Conservation (phyloP, 371 early-diverging fungal species). For the Mortierella sp. region DNA sequence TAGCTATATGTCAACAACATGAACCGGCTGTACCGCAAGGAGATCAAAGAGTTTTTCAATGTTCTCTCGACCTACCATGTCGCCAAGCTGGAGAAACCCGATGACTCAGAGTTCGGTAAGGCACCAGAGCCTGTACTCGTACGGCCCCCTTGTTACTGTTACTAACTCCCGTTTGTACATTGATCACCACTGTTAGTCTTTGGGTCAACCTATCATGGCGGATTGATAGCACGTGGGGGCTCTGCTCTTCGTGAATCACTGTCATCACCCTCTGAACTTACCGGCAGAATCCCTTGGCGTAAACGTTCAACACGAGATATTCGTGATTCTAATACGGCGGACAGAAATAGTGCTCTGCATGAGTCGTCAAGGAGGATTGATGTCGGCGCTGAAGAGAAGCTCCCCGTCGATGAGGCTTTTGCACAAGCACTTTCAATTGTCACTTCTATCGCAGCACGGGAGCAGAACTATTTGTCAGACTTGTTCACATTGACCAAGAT, state of each 20-base stretch:
- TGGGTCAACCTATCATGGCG: constrained; percentile 48
- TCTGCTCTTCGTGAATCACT: constrained; percentile 50
- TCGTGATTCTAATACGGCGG: neutral
- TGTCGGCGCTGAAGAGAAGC: constrained; percentile 58
- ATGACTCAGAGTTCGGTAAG: constrained; percentile 59
- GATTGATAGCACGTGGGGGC: constrained; percentile 48
- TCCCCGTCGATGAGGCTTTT: constrained; percentile 67
- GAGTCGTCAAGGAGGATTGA: constrained; percentile 55
- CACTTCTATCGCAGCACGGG: constrained; percentile 35
- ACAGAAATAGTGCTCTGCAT: constrained; percentile 20
- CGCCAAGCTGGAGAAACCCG: constrained; percentile 45
- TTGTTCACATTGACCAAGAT: constrained; percentile 56
- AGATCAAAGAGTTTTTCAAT: constrained; percentile 67
- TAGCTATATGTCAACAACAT: constrained; percentile 71
- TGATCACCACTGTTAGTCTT: constrained; percentile 28
- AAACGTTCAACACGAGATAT: constrained; percentile 43
- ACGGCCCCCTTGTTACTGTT: neutral
- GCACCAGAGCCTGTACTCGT: too few relatives aligned
- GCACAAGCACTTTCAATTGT: constrained; percentile 42
- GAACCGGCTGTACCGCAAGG: constrained; percentile 64
- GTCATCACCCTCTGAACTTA: constrained; percentile 42
- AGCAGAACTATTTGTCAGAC: constrained; percentile 49
- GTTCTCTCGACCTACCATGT: constrained; percentile 38
- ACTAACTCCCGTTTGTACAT: neutral
- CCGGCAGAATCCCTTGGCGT: constrained; percentile 50